These are phyloP conservation scores for Xylaria nigripes DNA, from an alignment of 495 filamentous ascomycete genomes.

Conservation along the genomic window DNA sequence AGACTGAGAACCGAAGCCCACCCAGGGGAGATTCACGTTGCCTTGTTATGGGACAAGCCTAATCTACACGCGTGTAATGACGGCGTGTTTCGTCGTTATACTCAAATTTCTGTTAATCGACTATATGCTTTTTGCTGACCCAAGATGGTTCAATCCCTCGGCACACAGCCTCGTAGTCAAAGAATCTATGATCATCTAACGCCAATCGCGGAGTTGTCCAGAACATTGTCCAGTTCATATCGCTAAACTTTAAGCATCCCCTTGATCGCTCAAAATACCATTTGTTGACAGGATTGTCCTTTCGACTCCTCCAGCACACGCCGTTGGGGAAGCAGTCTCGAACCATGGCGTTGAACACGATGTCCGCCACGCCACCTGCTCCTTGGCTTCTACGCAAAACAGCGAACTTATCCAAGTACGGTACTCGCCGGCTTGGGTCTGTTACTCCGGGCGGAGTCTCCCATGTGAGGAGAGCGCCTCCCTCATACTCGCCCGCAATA, in stretches of 20 bases:
- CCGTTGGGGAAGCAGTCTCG: constrained; percentile 73
- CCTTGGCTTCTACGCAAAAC: constrained; percentile 84
- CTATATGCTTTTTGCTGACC: constrained; percentile 59
- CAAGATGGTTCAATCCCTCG: constrained; percentile 71
- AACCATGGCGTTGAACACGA: constrained; percentile 94
- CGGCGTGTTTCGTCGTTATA: background rate
- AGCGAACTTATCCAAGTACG: constrained; percentile 97
- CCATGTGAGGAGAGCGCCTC: constrained; percentile 92
- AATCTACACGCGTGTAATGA: background rate
- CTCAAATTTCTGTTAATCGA: constrained; percentile 40
- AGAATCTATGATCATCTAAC: constrained; percentile 48
- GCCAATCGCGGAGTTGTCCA: constrained; percentile 71
- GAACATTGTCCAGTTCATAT: constrained; percentile 89
- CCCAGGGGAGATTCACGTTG: no score
- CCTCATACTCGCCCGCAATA: constrained; percentile 93
- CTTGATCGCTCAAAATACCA: constrained; percentile 90
- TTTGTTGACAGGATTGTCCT: constrained; percentile 80
- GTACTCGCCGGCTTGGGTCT: constrained; percentile 56
- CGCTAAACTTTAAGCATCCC: constrained; percentile 71
- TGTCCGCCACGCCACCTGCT: constrained; percentile 84
- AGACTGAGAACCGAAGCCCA: no score
- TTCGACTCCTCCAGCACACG: constrained; percentile 73
- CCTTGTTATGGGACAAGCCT: background rate
- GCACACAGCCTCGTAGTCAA: constrained; percentile 80
- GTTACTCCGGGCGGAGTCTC: constrained; percentile 61